Percentiles rank a stretch among this genome's conserved stretches.
Evolutionary conservation across 1,284 basidiomycete species (phyloP).

Genomic region (Inonotus hispidus): DNA sequence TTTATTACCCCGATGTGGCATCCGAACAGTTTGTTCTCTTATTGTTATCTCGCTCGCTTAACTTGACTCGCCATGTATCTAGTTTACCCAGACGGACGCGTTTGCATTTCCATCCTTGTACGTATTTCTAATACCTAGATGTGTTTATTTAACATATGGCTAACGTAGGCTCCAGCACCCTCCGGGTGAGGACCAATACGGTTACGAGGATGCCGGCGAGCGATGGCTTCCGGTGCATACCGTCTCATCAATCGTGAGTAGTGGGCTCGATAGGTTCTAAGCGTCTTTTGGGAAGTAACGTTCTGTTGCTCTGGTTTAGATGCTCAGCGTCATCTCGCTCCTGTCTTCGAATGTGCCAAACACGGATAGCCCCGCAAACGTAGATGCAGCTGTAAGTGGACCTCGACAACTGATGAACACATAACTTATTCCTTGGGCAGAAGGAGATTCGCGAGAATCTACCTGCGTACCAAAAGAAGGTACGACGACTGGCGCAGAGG

Average conservation of each 20-base stretch:
- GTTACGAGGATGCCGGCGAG: slow-evolving; percentile 97
- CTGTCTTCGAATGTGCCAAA: slow-evolving; percentile 91
- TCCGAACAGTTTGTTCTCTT: slow-evolving; percentile 77
- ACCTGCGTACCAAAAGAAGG: slow-evolving; percentile 86
- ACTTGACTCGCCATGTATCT: slow-evolving; percentile 6
- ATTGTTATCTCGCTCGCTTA: slow-evolving; percentile 6
- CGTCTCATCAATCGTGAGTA: slow-evolving; percentile 91
- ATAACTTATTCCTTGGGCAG: background rate
- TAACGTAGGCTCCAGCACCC: slow-evolving; percentile 59
- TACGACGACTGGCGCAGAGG: slow-evolving; percentile 76
- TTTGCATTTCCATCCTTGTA: slow-evolving; percentile 96
- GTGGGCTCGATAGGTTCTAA: background rate
- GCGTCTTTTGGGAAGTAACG: background rate
- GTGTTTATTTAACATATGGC: slow-evolving; percentile 2
- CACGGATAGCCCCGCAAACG: slow-evolving; percentile 93
- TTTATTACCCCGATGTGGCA: slow-evolving; percentile 99
- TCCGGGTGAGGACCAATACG: slow-evolving; percentile 96
- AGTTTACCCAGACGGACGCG: slow-evolving; percentile 89
- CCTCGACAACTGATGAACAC: background rate
- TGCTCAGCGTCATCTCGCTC: slow-evolving; percentile 94
- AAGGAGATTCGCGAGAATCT: slow-evolving; percentile 11
- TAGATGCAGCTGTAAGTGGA: slow-evolving; percentile 72
- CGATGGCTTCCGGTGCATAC: slow-evolving; percentile 97
- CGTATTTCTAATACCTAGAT: slow-evolving; percentile 27
- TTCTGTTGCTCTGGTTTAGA: slow-evolving; percentile 41